A percentile compares a stretch with the other conserved stretches of the same genome.
These are phyloP conservation scores for Pleodorina starrii DNA, from an alignment of 139 green algal genomes.

Conservation along the genomic window DNA sequence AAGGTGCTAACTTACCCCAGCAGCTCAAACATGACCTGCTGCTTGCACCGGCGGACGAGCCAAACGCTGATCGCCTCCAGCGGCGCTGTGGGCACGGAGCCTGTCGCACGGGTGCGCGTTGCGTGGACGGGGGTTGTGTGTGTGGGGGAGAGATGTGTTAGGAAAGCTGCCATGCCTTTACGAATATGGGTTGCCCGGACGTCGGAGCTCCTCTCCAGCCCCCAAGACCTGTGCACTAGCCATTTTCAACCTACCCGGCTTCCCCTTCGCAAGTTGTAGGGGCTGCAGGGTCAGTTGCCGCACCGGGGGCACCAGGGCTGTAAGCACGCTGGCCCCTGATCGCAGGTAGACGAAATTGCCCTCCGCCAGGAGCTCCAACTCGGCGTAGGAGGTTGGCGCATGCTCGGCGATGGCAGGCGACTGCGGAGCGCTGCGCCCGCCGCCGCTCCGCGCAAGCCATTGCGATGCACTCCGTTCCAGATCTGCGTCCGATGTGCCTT, in stretches of 20 bases:
- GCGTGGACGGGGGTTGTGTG: too few species aligned
- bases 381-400: not conserved
- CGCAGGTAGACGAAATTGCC: slow-evolving; percentile 13
- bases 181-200: too few species aligned
- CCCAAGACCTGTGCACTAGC: too few species aligned
- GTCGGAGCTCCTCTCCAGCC: too few species aligned
- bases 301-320: not conserved
- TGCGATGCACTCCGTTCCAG: not conserved
- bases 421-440: not conserved
- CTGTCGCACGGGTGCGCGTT: too few species aligned
- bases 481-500: not conserved
- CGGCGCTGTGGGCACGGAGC: not conserved
- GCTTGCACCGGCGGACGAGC: not conserved
- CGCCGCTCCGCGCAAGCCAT: not conserved
- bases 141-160: too few species aligned
- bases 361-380: slow-evolving; percentile 17
- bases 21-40: not conserved
- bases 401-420: not conserved
- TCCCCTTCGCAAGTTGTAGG: not conserved
- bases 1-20: slow-evolving; percentile 25
- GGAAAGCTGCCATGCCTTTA: too few species aligned
- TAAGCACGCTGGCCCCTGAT: not conserved
- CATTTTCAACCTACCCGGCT: not conserved
- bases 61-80: slow-evolving; percentile 21
- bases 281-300: not conserved